Base-by-base conservation (phyloP, 352 stramenopile genomes). In the Globisporangium radiosum region DNA sequence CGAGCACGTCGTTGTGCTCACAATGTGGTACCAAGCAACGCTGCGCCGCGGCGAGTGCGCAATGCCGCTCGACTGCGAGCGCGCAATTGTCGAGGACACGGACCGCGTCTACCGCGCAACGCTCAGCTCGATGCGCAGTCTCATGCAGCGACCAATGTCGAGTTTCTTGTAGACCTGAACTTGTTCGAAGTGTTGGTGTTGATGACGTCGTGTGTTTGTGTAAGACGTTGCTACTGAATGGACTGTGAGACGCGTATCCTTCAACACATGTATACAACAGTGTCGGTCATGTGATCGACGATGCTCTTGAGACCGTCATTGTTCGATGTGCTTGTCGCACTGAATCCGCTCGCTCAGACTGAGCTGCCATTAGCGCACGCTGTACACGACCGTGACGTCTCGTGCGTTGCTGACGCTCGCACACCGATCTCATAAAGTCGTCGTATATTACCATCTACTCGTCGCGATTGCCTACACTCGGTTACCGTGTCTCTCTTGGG, bases 11-110 rank as follows among this genome's bases (percentile, higher is more conserved):
- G 51, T 81, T 13, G 73, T 81, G 36, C 57, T 81, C 15, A 75
- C 64, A 9, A 55, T 62, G 17, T 81, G 73, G 73, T 66, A 63
- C 11, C 61, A 73, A 17, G 69, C 57, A 38, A 68, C 52, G 36
- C 59, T 79, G 17, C 69, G 57, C n/a, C 43, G 5, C 4, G 47
- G 51, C 58, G 58, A 59, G 37, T 54, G 53, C 13, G 51, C 10
- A 15, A 39, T 59, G 19, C 36, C 51, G 19, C 43, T 47, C 15
- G 43, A 19, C 11, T 17, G 45, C 45, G 13, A 54, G 17, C 17
- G 39, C 33, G 51, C 25, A 33, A 33, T 33, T 33, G 25, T 33
- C 25, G 25, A 33, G 25, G 25, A 33, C 25, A 33, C 25, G 48
- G 39, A 56, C 33, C 49, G 50, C 48, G 36, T 47, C 19, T 43